Base-by-base conservation (phyloP, 2,329 filamentous ascomycete genomes). In the Rachicladosporium sp. region DNA sequence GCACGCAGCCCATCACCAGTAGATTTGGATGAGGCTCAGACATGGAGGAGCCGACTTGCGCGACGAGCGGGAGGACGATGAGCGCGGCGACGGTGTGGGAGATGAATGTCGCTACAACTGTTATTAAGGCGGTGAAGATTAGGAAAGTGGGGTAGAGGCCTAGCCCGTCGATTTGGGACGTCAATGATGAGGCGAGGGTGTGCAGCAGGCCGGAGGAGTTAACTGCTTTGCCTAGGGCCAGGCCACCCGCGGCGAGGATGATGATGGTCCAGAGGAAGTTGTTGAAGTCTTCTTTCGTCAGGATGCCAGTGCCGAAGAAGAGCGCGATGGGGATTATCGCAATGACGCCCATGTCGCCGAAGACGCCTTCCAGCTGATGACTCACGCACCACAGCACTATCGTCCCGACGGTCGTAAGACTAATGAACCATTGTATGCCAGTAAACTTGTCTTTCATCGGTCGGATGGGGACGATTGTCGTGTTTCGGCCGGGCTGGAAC, bases 201-300 rank as follows among this genome's bases (percentile, higher is more conserved):
- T 93, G 83, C 27, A 98, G 69, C 7, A 98, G 71, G 1, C 91
- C 91, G 0, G 89, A 96, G 0, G 85, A 91, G 47, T 87, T 89
- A 43, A 98, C 91, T 0, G 89, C 84, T 60, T 93, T 95, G 42
- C 91, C 91, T 0, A 98, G 76, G 1, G 87, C 87, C 29, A 98
- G 67, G 6, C 91, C 91, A 35, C 91, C 91, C 0, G 91, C 89
- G 0, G 91, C 91, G 12, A 98, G 79, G 54, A 98, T 96, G 62
- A 98, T 95, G 62, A 98, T 98, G 12, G 93, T 98, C 91, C 91
- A 98, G 31, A 95, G 81, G 62, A 98, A 98, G 62, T 98, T 98
- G 69, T 98, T 98, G 60, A 98, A 98, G 64, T 98, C 91, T 63
- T 96, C 91, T 64, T 96, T 98, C 36, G 88, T 96, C 23, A 98